Conservation (phyloP, 2,329 filamentous ascomycete genomes). For the Diaporthe longicolla region DNA sequence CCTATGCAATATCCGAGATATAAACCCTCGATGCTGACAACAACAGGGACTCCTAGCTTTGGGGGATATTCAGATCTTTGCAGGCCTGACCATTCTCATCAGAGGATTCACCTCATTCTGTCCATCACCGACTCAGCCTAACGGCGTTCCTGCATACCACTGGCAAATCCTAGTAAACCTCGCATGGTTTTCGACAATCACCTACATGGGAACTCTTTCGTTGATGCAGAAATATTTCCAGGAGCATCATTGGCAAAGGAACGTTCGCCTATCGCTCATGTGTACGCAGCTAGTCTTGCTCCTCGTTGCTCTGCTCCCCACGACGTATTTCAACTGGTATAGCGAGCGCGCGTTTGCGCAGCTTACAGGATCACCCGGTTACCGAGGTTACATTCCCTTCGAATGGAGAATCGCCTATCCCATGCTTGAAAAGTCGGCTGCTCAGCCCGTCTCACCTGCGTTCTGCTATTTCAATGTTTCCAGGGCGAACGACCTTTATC, state of each 20-base stretch:
- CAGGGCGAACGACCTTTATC: conserved; percentile 1
- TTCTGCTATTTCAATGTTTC: conserved; percentile 1
- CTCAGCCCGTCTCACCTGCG: conserved; percentile 1
- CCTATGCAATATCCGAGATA: not conserved
- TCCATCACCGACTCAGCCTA: not conserved
- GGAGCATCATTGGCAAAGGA: not conserved
- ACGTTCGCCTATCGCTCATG: not conserved
- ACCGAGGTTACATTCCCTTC: not conserved
- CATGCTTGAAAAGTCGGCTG: conserved; percentile 14
- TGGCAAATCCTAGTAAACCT: not conserved
- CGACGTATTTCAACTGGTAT: conserved; percentile 10
- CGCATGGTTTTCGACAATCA: not conserved
- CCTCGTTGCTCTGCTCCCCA: not conserved
- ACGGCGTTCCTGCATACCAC: not conserved
- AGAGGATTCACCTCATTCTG: conserved; percentile 3
- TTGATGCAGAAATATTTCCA: not conserved
- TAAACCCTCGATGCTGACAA: not conserved
- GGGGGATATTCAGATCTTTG: not conserved
- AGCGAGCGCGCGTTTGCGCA: not conserved
- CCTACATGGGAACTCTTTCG: not conserved
- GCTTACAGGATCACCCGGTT: not conserved
- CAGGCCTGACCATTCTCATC: conserved; percentile 10
- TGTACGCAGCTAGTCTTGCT: not conserved
- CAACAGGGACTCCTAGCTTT: not conserved
- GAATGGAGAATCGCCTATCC: not conserved